phyloP scores from a whole-genome alignment of 768 basidiomycete species.

The Russula virescens region DNA sequence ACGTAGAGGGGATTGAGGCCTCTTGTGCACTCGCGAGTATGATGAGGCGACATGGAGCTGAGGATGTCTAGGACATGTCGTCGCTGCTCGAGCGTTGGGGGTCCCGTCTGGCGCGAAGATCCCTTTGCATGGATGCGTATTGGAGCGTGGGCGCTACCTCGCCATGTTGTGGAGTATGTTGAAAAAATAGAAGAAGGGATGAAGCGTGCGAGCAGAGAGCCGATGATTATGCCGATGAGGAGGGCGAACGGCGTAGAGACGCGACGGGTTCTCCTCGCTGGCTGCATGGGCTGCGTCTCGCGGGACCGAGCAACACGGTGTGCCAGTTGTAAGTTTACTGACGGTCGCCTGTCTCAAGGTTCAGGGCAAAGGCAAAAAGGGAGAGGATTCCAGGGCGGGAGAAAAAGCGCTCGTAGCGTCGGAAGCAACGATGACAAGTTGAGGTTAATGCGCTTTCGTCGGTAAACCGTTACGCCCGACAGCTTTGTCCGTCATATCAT shows the following conservation, averaged over 20 bases:
- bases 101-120: slow-evolving; percentile 50
- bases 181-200: slow-evolving; percentile 7
- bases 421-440: no score
- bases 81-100: slow-evolving; percentile 82
- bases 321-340: no score
- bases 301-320: no score
- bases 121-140: slow-evolving; percentile 40
- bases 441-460: no score
- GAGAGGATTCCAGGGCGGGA: no score
- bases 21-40: slow-evolving; percentile 89
- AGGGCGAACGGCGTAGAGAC: slow-evolving; percentile 53
- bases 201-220: slow-evolving; percentile 43
- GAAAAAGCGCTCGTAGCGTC: neutral
- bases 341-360: no score
- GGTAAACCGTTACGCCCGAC: no score
- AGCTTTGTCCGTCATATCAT: neutral
- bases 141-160: slow-evolving; percentile 44
- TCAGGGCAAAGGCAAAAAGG: no score
- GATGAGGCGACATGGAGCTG: slow-evolving; percentile 81
- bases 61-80: slow-evolving; percentile 81
- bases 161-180: slow-evolving; percentile 43
- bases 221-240: slow-evolving; percentile 55
- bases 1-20: slow-evolving; percentile 78
- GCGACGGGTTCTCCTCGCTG: neutral
- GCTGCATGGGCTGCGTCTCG: no score